These are phyloP conservation scores for Austroboletus olivaceoglutinosus DNA, from an alignment of 1,284 basidiomycete species.

Conservation along the genomic window DNA sequence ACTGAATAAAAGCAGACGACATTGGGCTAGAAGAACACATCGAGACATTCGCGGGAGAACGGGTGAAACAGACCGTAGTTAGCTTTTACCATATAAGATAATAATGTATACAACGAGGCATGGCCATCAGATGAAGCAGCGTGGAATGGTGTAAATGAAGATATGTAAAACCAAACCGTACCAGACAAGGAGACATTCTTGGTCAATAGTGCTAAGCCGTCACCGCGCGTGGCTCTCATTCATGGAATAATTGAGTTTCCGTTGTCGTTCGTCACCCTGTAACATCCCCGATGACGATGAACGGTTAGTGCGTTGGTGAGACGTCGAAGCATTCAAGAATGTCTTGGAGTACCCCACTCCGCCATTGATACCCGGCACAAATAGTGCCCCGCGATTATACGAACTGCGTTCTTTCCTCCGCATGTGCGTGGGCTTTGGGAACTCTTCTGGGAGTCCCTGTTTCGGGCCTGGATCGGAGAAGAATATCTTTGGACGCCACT, in stretches of 20 bases:
- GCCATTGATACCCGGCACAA: constrained; percentile 45
- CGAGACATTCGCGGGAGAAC: constrained; percentile 7
- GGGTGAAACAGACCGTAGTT: constrained; percentile 17
- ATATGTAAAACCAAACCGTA: constrained; percentile 7
- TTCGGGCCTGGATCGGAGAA: constrained; percentile 66
- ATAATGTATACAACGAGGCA: constrained; percentile 27
- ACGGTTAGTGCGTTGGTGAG: constrained; percentile 24
- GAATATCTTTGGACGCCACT: constrained; percentile 83
- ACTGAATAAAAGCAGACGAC: constrained; percentile 8
- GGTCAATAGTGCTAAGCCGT: background rate
- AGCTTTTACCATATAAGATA: constrained; percentile 36
- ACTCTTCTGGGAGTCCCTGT: constrained; percentile 74
- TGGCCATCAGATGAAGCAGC: constrained; percentile 21
- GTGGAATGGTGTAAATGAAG: constrained; percentile 1
- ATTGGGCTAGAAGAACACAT: constrained; percentile 6
- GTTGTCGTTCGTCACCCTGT: constrained; percentile 29
- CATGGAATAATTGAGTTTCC: constrained; percentile 19
- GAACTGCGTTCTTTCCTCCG: constrained; percentile 74
- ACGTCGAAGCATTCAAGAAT: constrained; percentile 27
- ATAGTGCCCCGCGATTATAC: constrained; percentile 68
- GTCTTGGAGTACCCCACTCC: constrained; percentile 28
- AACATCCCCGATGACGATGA: constrained; percentile 10
- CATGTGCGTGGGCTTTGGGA: constrained; percentile 76
- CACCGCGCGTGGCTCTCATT: constrained; percentile 12
- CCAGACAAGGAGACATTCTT: background rate